Evolutionary conservation across 2,329 filamentous ascomycete genomes (phyloP).

Genomic region (Scedosporium aurantiacum): DNA sequence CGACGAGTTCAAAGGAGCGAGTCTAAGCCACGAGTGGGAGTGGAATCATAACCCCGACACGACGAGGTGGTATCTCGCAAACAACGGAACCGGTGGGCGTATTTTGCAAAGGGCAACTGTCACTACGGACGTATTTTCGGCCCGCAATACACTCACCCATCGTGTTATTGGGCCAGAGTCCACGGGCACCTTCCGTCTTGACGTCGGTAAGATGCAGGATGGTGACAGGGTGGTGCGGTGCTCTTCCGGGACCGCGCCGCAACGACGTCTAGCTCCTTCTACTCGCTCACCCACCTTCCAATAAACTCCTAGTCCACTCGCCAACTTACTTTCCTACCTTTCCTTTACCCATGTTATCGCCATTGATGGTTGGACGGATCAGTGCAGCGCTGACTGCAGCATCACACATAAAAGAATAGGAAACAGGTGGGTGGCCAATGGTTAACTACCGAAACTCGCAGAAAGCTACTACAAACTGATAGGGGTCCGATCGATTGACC

Average conservation of each 20-base stretch:
- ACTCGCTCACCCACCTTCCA: too few relatives aligned
- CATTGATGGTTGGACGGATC: too few relatives aligned
- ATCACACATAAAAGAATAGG: too few relatives aligned
- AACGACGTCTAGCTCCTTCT: too few relatives aligned
- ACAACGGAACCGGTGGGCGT: conserved; percentile 18
- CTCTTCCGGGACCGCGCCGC: conserved; percentile 40
- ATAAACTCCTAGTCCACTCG: too few relatives aligned
- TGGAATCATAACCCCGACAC: conserved; percentile 52
- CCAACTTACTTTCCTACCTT: too few relatives aligned
- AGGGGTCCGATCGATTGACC: too few relatives aligned
- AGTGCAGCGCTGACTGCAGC: too few relatives aligned
- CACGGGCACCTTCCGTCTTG: conserved; percentile 35
- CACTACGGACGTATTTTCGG: conserved; percentile 35
- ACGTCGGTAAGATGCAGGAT: conserved; percentile 32
- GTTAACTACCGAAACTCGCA: too few relatives aligned
- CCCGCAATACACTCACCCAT: conserved; percentile 35
- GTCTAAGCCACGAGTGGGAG: conserved; percentile 34
- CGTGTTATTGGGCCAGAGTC: conserved; percentile 33
- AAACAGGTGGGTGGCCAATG: too few relatives aligned
- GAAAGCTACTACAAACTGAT: too few relatives aligned
- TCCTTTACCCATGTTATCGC: too few relatives aligned
- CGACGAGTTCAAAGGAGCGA: conserved; percentile 27
- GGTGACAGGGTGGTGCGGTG: conserved; percentile 39
- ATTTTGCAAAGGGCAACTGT: conserved; percentile 35
- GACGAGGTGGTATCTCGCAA: conserved; percentile 29